A percentile compares a stretch with the other conserved stretches of the same genome.
Evolutionary conservation across 768 basidiomycete genomes (phyloP).

Genomic region (Tylopilus felleus): DNA sequence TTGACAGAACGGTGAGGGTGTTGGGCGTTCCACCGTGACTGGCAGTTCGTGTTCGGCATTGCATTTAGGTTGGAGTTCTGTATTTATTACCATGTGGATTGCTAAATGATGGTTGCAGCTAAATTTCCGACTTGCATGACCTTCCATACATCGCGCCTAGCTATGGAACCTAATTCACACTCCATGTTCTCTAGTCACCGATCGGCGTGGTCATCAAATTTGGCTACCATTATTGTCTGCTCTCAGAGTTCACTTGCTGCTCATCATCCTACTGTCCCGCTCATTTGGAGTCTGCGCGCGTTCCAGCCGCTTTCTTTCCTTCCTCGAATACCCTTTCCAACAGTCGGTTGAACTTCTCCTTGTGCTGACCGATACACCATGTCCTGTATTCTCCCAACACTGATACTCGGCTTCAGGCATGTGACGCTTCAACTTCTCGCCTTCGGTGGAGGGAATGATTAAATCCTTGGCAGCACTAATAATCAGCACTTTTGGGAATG

Average conservation of each 20-base stretch:
- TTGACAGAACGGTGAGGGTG: slow-evolving; percentile 31
- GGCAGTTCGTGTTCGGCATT: not conserved
- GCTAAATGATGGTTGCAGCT: not conserved
- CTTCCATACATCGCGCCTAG: not conserved
- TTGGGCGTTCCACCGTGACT: not conserved
- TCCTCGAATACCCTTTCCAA: slow-evolving; percentile 57
- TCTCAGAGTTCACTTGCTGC: too few species aligned
- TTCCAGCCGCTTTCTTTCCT: slow-evolving; percentile 26
- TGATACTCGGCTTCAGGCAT: slow-evolving; percentile 60
- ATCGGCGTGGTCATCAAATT: not conserved
- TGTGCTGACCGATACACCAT: slow-evolving; percentile 53
- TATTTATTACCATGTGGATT: not conserved
- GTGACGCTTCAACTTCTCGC: slow-evolving; percentile 44
- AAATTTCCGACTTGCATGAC: not conserved
- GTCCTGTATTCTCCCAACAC: slow-evolving; percentile 62
- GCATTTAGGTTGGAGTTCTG: slow-evolving; percentile 2
- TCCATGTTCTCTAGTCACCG: not conserved
- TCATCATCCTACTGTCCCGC: not conserved
- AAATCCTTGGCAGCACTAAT: slow-evolving; percentile 66
- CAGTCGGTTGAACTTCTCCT: slow-evolving; percentile 49
- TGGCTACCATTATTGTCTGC: too few species aligned
- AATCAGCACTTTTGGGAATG: slow-evolving; percentile 62
- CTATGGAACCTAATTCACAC: too few species aligned
- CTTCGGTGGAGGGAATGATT: slow-evolving; percentile 52
- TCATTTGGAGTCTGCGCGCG: not conserved